Evolutionary conservation across 345 rosid genomes (phyloP), one percentile per base, ranked within the genome.

Genomic region (Pseudoturritis turrita): DNA sequence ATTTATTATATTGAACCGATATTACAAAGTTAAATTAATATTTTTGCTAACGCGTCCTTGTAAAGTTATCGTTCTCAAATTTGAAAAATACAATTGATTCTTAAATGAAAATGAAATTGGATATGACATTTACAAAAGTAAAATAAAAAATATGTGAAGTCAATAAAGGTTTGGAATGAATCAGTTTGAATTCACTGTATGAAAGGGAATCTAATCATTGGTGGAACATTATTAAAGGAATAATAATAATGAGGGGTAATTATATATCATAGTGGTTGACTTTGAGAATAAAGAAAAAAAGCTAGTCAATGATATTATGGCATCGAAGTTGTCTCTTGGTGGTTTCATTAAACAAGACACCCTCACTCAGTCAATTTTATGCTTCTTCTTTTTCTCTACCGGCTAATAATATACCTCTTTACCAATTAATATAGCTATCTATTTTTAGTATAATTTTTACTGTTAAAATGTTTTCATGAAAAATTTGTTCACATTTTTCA

Each of bases 311-410:
- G 50, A 46, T 45, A 53, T 64, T 14, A 45, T 45, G 63, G 64
- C 64, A 25, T 36, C 25, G 43, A 55, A 45, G 33, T 46, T 36
- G 51, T 73, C 65, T 46, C 18, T 73, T 15, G 14, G 55, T 44
- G 64, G 77, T 31, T 53, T 73, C 70, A 35, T 44, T 44, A 52
- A 72, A 29, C 76, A 62, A 53, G 37, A 72, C 76, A 72, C 53
- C 55, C 17, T 15, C 39, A 19, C 33, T 40, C 75, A 62, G 49
- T 31, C 14, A 45, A 11, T 29, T 18, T 21, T 44, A 35, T 35
- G 47, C 47, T 15, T 31, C 7, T 29, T 44, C 4, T 21, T 15
- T 68, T 37, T 14, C 37, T 19, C 45, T 36, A 53, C 61, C 72
- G 29, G 9, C 50, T 15, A 36, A 1, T 65, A 23, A 21, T 15